A percentile compares a stretch with the other conserved stretches of the same genome.
Evolutionary conservation across 1,284 basidiomycete genomes (phyloP).

Genomic region (Puccinia hordei): DNA sequence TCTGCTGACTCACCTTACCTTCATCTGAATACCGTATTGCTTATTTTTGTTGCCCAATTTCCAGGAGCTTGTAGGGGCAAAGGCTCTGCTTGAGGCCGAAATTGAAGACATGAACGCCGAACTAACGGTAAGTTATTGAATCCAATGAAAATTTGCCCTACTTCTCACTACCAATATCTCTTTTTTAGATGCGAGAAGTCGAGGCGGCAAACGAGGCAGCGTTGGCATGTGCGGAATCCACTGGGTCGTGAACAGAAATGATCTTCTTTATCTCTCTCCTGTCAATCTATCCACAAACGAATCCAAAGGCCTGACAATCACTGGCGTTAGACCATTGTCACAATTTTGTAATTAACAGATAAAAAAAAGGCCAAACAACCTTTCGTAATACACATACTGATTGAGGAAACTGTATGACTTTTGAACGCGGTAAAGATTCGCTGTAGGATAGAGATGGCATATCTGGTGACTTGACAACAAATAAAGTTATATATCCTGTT

Average conservation of each 20-base stretch:
- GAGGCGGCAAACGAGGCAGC: conserved; percentile 41
- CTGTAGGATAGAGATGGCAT: too few relatives aligned
- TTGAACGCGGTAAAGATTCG: too few relatives aligned
- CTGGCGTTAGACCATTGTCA: neutral
- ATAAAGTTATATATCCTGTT: too few relatives aligned
- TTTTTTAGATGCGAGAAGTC: conserved; percentile 34
- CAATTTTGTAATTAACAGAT: neutral
- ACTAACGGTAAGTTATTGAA: conserved; percentile 22
- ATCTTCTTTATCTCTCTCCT: neutral
- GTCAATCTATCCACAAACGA: neutral
- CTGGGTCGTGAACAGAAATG: neutral
- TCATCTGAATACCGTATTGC: neutral
- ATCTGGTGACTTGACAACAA: too few relatives aligned
- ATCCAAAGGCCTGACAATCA: neutral
- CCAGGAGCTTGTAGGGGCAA: conserved; percentile 28
- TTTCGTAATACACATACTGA: too few relatives aligned
- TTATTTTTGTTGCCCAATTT: neutral
- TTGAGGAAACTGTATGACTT: too few relatives aligned
- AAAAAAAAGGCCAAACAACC: neutral
- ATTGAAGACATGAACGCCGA: conserved; percentile 46
- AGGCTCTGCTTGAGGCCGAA: conserved; percentile 7
- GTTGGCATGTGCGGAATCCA: neutral
- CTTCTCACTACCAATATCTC: neutral
- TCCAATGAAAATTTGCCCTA: neutral
- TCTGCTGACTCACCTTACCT: neutral